These are phyloP conservation scores for Tylopilus intermedius DNA, from an alignment of 768 basidiomycete species.

Conservation along the genomic window DNA sequence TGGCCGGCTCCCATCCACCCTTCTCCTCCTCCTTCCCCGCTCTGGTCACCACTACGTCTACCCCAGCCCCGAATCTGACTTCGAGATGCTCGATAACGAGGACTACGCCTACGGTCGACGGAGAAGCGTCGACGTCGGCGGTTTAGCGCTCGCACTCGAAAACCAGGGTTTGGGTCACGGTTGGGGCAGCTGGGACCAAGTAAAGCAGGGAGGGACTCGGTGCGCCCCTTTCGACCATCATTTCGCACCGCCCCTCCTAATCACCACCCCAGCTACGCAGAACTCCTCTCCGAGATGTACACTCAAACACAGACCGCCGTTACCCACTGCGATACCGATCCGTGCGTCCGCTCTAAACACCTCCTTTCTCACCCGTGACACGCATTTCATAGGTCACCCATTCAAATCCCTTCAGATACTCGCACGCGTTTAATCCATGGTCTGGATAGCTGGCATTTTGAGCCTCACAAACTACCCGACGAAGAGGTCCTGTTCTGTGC, in stretches of 20 bases:
- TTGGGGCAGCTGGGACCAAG: slow-evolving; percentile 59
- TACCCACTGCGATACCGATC: slow-evolving; percentile 39
- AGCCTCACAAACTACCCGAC: slow-evolving; percentile 77
- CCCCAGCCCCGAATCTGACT: background rate
- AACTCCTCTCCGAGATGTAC: slow-evolving; percentile 81
- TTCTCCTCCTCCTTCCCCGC: background rate
- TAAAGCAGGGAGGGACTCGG: slow-evolving; percentile 44
- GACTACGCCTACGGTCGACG: slow-evolving; percentile 39
- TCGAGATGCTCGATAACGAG: slow-evolving; percentile 27
- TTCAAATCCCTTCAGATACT: slow-evolving; percentile 43
- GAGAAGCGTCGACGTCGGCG: slow-evolving; percentile 86
- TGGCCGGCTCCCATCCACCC: slow-evolving; percentile 1
- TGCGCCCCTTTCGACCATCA: slow-evolving; percentile 31
- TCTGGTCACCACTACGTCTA: background rate
- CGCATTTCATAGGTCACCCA: slow-evolving; percentile 38
- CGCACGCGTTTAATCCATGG: slow-evolving; percentile 60
- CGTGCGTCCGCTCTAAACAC: slow-evolving; percentile 13
- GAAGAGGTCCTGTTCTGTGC: slow-evolving; percentile 81
- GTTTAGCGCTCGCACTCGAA: slow-evolving; percentile 73
- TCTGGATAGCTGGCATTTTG: slow-evolving; percentile 84
- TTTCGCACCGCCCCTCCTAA: slow-evolving; percentile 3
- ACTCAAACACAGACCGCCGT: slow-evolving; percentile 72
- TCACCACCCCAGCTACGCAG: slow-evolving; percentile 56
- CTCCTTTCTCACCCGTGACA: slow-evolving; percentile 10
- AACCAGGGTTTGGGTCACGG: slow-evolving; percentile 61